Evolutionary conservation across 2,329 filamentous ascomycete species (phyloP), one percentile per base, ranked within the genome.

Genomic region (Hymenoscyphus occultus): DNA sequence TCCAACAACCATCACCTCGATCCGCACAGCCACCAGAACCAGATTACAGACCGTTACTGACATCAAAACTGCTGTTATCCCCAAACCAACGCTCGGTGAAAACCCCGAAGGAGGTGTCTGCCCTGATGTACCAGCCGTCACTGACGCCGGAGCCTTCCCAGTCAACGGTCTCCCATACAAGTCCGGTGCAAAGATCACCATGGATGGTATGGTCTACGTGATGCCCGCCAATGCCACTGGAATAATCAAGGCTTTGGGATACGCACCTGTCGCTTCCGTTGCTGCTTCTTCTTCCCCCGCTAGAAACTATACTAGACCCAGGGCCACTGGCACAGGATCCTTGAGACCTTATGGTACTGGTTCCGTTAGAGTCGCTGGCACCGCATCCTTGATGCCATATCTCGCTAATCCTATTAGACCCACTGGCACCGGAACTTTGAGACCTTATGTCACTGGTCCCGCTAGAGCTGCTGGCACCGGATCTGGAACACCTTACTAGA

Each of bases 211-310:
- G 10, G 39, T 63, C 12, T 63, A 63, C 56, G 48, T 39, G 13
- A n/a, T 63, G 39, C 22, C 61, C 1, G 61, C 56, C 5, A 59
- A 63, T 32, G 61, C 61, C 10, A 58, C 61, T 39, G 61, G 61
- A 9, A 40, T 56, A 1, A n/a, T 62, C 48, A 56, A 56, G 14
- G 51, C 28, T 5, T 14, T 39, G 32, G 60, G 60, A 28, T 51
- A 51, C 22, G 39, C 48, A 35, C 35, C 35, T 7, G 9, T 35
- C 2, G 35, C 35, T 2, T 7, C 35, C 1, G 35, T 10, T 1
- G 35, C 35, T 10, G 35, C 35, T 5, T 6, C 9, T 35, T 7
- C 35, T 35, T 35, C 35, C 5, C 16, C 56, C 10, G 16, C 28
- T 16, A 28, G 56, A 32, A 57, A 57, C 31, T 57, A 39, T 28